Conservation (phyloP, 495 filamentous ascomycete species). For the Astrothelium subdiscretum region DNA sequence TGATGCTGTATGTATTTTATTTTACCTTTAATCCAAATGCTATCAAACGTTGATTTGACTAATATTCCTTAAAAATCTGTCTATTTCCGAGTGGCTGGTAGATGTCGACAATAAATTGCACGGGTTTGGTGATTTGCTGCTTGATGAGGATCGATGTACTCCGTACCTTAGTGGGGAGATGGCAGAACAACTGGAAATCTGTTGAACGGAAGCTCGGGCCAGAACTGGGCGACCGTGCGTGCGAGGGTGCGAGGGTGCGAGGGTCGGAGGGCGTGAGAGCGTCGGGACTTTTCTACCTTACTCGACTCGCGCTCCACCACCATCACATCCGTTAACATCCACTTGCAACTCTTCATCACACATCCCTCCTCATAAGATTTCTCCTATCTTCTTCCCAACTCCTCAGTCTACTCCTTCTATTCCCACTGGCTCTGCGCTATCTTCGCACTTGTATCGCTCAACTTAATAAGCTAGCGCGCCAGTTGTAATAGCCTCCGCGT, state of each 20-base stretch:
- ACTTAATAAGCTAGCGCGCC: background rate
- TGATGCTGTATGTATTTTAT: too few relatives aligned
- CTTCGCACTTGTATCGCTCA: background rate
- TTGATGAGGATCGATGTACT: too few relatives aligned
- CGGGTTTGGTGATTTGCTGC: too few relatives aligned
- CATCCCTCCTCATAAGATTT: background rate
- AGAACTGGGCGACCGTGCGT: background rate
- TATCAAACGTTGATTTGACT: too few relatives aligned
- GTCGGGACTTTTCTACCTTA: background rate
- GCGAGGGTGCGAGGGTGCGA: background rate
- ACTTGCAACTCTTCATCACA: background rate
- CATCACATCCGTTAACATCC: background rate
- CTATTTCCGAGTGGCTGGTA: too few relatives aligned
- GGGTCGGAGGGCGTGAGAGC: too few relatives aligned
- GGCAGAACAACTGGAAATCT: too few relatives aligned
- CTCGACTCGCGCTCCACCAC: background rate
- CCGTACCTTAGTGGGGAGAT: too few relatives aligned
- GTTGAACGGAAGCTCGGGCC: slow-evolving; percentile 1
- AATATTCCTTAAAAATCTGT: too few relatives aligned
- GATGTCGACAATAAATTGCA: too few relatives aligned
- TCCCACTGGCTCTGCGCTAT: background rate
- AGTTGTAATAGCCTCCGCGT: background rate
- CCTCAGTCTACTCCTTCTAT: background rate
- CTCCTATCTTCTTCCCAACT: background rate
- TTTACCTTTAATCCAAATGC: too few relatives aligned